Evolutionary conservation across 768 basidiomycete genomes (phyloP), one percentile per base, ranked within the genome.

Genomic region (Suillus americanus): DNA sequence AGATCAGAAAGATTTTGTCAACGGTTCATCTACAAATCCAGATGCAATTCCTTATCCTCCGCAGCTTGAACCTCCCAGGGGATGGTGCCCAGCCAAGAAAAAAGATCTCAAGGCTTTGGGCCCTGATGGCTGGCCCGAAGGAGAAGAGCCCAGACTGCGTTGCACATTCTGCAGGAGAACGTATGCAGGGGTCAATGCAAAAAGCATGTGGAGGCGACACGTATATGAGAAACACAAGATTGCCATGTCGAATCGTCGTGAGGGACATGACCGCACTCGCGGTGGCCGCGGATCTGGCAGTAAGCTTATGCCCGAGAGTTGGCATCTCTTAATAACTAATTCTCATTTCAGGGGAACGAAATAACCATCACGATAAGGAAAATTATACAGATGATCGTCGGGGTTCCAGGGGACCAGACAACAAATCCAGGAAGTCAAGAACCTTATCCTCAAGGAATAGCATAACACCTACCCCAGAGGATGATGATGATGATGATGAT

Each of bases 161-260:
- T 94, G 92, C 76, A 94, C 92, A 1, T 93, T 94, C 71, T 94
- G 92, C 70, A 80, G 92, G 68, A 83, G 92, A 68, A 89, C 88
- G 6, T 94, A 94, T 69, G 89, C 91, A 4, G 92, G 92, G 13
- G 90, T 92, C 38, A 94, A 94, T 72, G 92, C 92, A 7, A 93
- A 94, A 77, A 93, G 91, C 72, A 94, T 94, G 92, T 94, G 92
- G 92, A 80, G 92, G 65, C 82, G 92, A 55, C 92, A 94, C 74
- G 92, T 94, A 37, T 92, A 89, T 67, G 92, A 94, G 77, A 93
- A 94, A 72, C 92, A 94, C 74, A 93, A 92, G 76, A 91, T 94
- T 71, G 90, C 92, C 45, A 94, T 94, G 92, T 83, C 91, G 43
- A 94, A 94, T 70, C 83, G 92, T 38, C 86, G 92, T 61, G 92